These are phyloP conservation scores for Nitzschia inconspicua DNA, from an alignment of 108 stramenopile genomes.

Conservation along the genomic window DNA sequence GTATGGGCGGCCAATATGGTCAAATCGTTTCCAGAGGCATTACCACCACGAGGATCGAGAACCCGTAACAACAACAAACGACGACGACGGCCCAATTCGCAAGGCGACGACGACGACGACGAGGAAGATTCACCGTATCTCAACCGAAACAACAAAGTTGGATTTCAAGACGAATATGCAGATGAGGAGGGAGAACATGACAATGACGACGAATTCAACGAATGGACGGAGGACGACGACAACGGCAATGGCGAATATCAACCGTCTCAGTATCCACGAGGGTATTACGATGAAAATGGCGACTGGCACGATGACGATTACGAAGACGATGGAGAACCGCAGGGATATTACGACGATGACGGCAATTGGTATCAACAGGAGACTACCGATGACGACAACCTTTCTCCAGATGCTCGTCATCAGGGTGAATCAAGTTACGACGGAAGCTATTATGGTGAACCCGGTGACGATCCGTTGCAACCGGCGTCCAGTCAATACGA, in stretches of 20 bases:
- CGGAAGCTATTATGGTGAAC: conserved; percentile 21
- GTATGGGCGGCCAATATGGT: conserved; percentile 43
- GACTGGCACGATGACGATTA: conserved; percentile 11
- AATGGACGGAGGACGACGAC: not conserved
- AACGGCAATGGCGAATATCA: not conserved
- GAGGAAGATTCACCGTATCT: not conserved
- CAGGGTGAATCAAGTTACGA: too few relatives aligned
- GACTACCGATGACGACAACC: conserved; percentile 9
- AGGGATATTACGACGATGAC: not conserved
- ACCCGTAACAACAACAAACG: not conserved
- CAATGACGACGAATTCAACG: not conserved
- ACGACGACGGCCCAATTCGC: not conserved
- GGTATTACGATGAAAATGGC: not conserved
- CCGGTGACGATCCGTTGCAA: too few relatives aligned
- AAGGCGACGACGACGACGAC: conserved; percentile 10
- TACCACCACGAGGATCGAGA: conserved; percentile 14
- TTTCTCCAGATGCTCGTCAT: too few relatives aligned
- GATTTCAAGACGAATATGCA: not conserved
- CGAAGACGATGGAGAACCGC: not conserved
- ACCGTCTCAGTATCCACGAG: not conserved
- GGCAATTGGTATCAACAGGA: not conserved
- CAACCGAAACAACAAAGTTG: not conserved
- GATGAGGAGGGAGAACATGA: not conserved
- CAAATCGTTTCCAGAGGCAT: conserved; percentile 36
- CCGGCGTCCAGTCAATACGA: not conserved